phyloP scores from a whole-genome alignment of 106 monocot genomes.

The Dendrobium chrysotoxum region DNA sequence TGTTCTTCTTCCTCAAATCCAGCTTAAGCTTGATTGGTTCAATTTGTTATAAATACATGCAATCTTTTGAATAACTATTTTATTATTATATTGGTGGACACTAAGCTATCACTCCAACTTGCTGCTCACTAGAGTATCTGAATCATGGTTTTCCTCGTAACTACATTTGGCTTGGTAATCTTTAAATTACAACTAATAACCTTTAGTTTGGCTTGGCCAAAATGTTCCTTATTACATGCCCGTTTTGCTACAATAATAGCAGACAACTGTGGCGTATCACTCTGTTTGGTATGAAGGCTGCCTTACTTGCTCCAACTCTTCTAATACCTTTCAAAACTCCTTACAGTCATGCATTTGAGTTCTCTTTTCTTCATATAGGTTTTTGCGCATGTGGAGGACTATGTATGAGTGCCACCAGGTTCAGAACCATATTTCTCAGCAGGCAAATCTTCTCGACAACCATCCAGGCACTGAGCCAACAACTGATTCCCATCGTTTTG shows the following conservation, averaged over 20 bases:
- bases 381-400: conserved; percentile 81
- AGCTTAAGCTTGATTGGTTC: not conserved
- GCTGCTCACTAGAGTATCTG: not conserved
- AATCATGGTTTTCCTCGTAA: not conserved
- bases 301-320: not conserved
- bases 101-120: not conserved
- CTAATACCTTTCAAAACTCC: not conserved
- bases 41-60: not conserved
- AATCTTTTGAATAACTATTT: not conserved
- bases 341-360: not conserved
- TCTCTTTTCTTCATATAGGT: conserved; percentile 22
- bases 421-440: conserved; percentile 79
- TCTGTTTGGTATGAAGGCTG: not conserved
- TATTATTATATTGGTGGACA: not conserved
- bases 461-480: conserved; percentile 57
- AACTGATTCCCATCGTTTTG: conserved; percentile 49
- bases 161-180: not conserved
- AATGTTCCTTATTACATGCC: not conserved
- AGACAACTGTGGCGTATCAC: not conserved
- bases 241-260: not conserved
- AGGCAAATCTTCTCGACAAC: conserved; percentile 52
- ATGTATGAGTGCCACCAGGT: conserved; percentile 90
- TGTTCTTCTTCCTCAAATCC: not conserved
- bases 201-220: not conserved
- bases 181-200: not conserved